Percentiles rank a stretch among this genome's conserved stretches.
phyloP scores from a whole-genome alignment of 352 stramenopile species.

The Blastocystis sp. region DNA sequence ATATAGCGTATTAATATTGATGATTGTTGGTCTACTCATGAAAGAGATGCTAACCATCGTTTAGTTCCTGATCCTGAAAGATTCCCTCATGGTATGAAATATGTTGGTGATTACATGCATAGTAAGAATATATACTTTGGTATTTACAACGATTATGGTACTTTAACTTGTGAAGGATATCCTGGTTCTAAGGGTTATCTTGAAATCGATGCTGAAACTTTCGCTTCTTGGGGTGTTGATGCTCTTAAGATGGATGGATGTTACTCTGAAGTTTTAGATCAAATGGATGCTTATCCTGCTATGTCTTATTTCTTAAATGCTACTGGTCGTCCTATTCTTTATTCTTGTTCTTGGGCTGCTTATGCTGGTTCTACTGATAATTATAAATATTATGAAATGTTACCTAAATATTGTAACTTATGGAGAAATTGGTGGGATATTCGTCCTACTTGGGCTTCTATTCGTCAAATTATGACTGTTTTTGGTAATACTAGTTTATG shows the following conservation, averaged over 20 bases:
- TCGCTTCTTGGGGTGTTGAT: conserved; percentile 46
- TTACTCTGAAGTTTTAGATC: conserved; percentile 38
- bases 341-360: conserved; percentile 42
- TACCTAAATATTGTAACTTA: conserved; percentile 44
- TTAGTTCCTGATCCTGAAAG: conserved; percentile 41
- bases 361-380: conserved; percentile 40
- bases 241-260: conserved; percentile 51
- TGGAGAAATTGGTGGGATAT: conserved; percentile 46
- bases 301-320: conserved; percentile 38
- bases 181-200: conserved; percentile 43
- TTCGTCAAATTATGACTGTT: conserved; percentile 42
- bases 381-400: conserved; percentile 15
- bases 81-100: conserved; percentile 45
- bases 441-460: conserved; percentile 40
- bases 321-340: conserved; percentile 42
- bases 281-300: conserved; percentile 32
- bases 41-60: conserved; percentile 31
- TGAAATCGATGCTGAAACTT: conserved; percentile 43
- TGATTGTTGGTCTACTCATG: conserved; percentile 46
- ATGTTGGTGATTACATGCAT: conserved; percentile 43
- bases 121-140: conserved; percentile 42
- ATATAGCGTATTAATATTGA: conserved; percentile 41
- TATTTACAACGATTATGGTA: conserved; percentile 46
- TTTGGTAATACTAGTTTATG: conserved; percentile 40
- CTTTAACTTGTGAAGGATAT: conserved; percentile 44